Evolutionary conservation across 2,329 filamentous ascomycete genomes (phyloP), one percentile per base, ranked within the genome.

Genomic region (Penicillium sp.): DNA sequence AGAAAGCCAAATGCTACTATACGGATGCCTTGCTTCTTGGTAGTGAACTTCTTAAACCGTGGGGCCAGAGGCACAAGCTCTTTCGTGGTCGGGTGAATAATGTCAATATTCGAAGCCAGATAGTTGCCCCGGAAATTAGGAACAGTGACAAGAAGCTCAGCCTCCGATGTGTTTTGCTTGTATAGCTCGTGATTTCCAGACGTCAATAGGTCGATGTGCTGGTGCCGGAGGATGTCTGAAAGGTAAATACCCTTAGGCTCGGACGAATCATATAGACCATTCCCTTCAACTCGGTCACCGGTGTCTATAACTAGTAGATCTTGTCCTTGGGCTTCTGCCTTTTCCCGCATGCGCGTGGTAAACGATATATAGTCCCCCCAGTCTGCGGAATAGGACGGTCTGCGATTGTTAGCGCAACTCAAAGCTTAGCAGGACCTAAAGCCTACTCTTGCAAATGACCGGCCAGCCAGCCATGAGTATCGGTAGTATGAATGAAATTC

Each of bases 361-460:
- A 98, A 96, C 6, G 91, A 96, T 61, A 97, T 79, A 69, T 97
- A 98, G 71, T 98, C 93, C 51, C 93, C 93, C 89, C 93, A 97
- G 69, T 98, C 93, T 41, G 88, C 91, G 6, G 88, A 90, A 70
- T 94, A 98, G 53, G 93, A 91, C 3, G 88, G 78, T 72, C 85
- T 88, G 54, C 37, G 48, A 48, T 33, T 35, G 49, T 61, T 50
- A 58, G 58, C 57, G 47, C 49, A 51, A 43, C 32, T 52, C 45
- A 42, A 26, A 44, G 17, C 49, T 32, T 37, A 45, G 41, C 35
- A 29, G 45, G 34, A 22, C 33, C 3, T 19, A 40, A n/a, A 29
- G 43, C 78, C 63, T 74, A 88, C 84, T 98, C 93, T 73, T 90
- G 84, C 5, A 97, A 72, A 75, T 98, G 93, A 1, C 93, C 93